phyloP scores from a whole-genome alignment of 2,329 filamentous ascomycete genomes.

The Trichoderma guizhouense region DNA sequence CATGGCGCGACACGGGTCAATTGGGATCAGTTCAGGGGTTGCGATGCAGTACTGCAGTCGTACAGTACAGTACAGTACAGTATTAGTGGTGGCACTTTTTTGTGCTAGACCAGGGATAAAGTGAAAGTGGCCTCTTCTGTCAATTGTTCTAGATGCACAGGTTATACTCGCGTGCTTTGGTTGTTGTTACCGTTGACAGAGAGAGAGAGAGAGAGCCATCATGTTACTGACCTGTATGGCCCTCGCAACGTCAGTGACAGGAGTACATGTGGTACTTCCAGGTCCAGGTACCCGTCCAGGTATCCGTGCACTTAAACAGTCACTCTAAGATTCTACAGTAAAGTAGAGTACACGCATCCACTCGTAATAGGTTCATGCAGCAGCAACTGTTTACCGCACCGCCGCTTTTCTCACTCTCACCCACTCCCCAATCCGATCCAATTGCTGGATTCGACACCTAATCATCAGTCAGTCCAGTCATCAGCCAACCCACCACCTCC shows the following conservation, averaged over 20 bases:
- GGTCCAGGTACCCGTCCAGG: not conserved
- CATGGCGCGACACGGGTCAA: constrained; percentile 18
- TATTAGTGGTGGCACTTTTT: not conserved
- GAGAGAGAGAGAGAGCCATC: not conserved
- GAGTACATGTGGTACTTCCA: not conserved
- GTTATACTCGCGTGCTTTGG: not conserved
- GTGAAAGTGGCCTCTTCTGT: constrained; percentile 4
- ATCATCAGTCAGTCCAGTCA: not conserved
- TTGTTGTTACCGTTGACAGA: not conserved
- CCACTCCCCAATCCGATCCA: not conserved
- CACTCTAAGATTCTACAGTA: not conserved
- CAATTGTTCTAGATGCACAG: not conserved
- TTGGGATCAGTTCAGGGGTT: constrained; percentile 13
- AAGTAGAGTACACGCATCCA: not conserved
- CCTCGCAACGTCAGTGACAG: not conserved
- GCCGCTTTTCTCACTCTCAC: not conserved
- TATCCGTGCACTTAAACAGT: not conserved
- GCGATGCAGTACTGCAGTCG: not conserved
- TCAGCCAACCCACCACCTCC: not conserved
- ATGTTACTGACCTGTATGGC: not conserved
- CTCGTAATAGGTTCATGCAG: not conserved
- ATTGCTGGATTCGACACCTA: not conserved
- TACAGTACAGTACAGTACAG: not conserved
- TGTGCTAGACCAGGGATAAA: not conserved
- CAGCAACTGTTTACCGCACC: not conserved